Evolutionary conservation across 306 rosid genomes (phyloP), one percentile per base, ranked within the genome.

Genomic region (Castanopsis chinensis): DNA sequence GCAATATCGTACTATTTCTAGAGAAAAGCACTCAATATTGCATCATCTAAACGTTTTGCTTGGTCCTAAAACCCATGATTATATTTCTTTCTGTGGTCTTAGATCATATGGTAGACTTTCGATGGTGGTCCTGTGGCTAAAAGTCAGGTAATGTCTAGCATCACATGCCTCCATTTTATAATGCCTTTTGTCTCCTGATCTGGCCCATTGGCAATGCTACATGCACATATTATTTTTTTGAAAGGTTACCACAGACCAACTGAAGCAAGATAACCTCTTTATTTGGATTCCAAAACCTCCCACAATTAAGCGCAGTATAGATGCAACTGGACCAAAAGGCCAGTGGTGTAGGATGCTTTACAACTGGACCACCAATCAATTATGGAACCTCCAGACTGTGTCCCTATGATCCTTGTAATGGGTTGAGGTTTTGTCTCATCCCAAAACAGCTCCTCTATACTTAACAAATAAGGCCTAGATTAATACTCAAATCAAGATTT

Each of bases 1-100:
- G 94, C 99, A 96, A 84, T 91, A 93, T 82, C 96, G 96, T 85
- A 93, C 99, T 63, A 96, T 96, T 84, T 93, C 93, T 71, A 89
- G 99, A 85, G 98, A 98, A 82, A 86, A 69, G 32, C 81, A 74
- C 86, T 96, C 98, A 56, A 91, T 96, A 83, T 70, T 93, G 76
- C 92, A 95, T 74, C 93, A 88, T 79, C 92, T 95, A 69, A 78
- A 74, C 73, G 88, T 88, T 27, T 76, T 83, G 78, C 92, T 93
- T 74, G 99, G 99, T 83, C 80, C 93, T 32, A 90, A 82, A 86
- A 65, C 90, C 64, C 90, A 91, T 18, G 98, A 96, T 65, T 96
- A 91, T 78, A 91, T 96, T 82, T 93, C 99, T 25, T 96, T 96
- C 80, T 96, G 88, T 8, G 99, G 99, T 76, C 91, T 93, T 72